Percentiles rank a stretch among this genome's conserved stretches.
phyloP scores from a whole-genome alignment of 306 rosid genomes.

The Alnus glutinosa region DNA sequence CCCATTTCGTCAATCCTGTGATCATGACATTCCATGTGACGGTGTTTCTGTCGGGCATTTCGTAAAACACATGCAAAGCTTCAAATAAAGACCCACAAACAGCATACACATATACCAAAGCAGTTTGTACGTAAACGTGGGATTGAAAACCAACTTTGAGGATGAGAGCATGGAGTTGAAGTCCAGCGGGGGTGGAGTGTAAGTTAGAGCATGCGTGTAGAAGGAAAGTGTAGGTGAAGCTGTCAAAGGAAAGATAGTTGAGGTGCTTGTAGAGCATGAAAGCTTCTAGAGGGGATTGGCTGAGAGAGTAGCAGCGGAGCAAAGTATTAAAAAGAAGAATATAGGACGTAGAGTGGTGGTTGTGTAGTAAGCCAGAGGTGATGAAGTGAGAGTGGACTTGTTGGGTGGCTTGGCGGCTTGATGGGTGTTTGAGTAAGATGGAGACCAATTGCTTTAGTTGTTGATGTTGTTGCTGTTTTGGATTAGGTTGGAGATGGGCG shows the following conservation, averaged over 20 bases:
- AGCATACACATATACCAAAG: slow-evolving; percentile 47
- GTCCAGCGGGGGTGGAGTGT: slow-evolving; percentile 22
- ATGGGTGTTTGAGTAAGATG: slow-evolving; percentile 48
- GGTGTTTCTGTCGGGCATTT: slow-evolving; percentile 50
- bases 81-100: slow-evolving; percentile 44
- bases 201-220: slow-evolving; percentile 51
- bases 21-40: slow-evolving; percentile 78
- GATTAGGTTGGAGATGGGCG: not conserved
- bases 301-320: slow-evolving; percentile 43
- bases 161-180: slow-evolving; percentile 58
- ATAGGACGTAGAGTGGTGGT: slow-evolving; percentile 10
- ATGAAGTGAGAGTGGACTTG: slow-evolving; percentile 56
- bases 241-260: slow-evolving; percentile 30
- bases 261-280: slow-evolving; percentile 36
- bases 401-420: slow-evolving; percentile 31
- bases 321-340: slow-evolving; percentile 56
- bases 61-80: slow-evolving; percentile 50
- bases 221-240: slow-evolving; percentile 59
- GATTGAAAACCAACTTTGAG: slow-evolving; percentile 61
- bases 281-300: slow-evolving; percentile 42
- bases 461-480: slow-evolving; percentile 21
- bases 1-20: slow-evolving; percentile 55
- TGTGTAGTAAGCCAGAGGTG: slow-evolving; percentile 47
- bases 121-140: slow-evolving; percentile 65
- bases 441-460: slow-evolving; percentile 46